Base-by-base conservation (phyloP, 2,329 filamentous ascomycete genomes). In the Colletotrichum sublineola region DNA sequence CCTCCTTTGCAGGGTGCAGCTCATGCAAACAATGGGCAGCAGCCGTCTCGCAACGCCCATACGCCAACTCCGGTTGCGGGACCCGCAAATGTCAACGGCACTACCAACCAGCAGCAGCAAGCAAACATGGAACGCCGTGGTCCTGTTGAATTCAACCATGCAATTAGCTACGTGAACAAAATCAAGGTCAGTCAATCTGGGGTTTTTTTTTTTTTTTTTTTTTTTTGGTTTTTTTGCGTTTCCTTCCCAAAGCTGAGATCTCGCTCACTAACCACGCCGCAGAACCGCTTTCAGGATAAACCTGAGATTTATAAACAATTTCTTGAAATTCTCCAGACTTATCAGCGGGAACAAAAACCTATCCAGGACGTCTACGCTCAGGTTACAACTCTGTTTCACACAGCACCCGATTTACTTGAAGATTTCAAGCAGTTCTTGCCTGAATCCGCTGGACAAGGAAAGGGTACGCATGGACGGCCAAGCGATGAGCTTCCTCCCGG, bases 231-330 rank as follows among this genome's bases (percentile, higher is more conserved):
- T 24, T 24, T 33, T 56, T 46, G 24, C 44, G 44, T 46, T 24
- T 7, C 57, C 33, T 15, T 44, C 48, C 50, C 5, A 31, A 60
- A 14, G 31, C 61, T 44, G 55, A 63, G 61, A 11, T 42, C 64
- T 72, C 55, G 71, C 60, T 55, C 68, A 56, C 73, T 75, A 63
- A 71, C 73, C 56, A 66, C 44, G 55, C 70, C 63, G 63, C 74
- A 97, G 94, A 99, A 98, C 80, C 96, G 96, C 56, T 99, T 98
- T 83, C 93, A 97, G 77, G 92, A 95, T 78, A 95, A 97, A 75
- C 96, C 96, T 8, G 96, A 99, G 81, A 98, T 99, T 74, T 99
- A 99, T 86, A 99, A 99, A 82, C 96, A 99, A 80, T 99, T 99
- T 79, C 88, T 99, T 40, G 96, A 99, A 81, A 99, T 99, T 61